Evolutionary conservation across 225 moss, liverwort and hornwort species (phyloP), one percentile per base, ranked within the genome.

Genomic region (Antitrichia curtipendula): DNA sequence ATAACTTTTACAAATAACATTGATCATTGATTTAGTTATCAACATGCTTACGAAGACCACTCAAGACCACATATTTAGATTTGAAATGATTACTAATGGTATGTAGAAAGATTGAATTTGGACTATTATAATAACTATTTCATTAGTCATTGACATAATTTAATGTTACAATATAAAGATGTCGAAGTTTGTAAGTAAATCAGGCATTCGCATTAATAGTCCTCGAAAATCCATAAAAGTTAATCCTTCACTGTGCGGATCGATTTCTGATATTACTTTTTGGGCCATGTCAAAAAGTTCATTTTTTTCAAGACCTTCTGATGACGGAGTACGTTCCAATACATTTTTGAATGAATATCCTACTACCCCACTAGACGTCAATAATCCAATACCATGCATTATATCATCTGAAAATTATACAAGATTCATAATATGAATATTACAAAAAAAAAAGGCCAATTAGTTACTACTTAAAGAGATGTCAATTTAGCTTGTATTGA

Each of bases 181-280:
- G 78, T 93, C 84, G 90, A 97, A 99, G 78, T 97, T 99, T 75
- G 88, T 89, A 12, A 95, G 88, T 41, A 99, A 92, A 78, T 99
- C 98, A 16, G 97, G 98, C 97, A 97, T 99, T 20, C 95, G 88
- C 90, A 95, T 94, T 15, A 99, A 89, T 83, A 99, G 90, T 32
- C 95, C 93, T 11, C 95, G 88, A 86, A 99, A 99, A 56, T 99
- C 96, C 89, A 94, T 96, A 66, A 94, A 99, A 32, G 91, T 91
- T 41, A 99, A 75, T 6, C 98, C 96, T 82, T 94, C 93, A 16
- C 90, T 92, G 14, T 89, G 84, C 0, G 94, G 93, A 86, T 97
- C 96, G 34, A 89, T 90, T 90, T 99, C 98, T 75, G 84, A 92
- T 47, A 90, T 60, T 36, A 99, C 93, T 85, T 93, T 94, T 23